Base-by-base conservation (phyloP, 352 stramenopile species). In the Phytophthora macrochlamydospora region DNA sequence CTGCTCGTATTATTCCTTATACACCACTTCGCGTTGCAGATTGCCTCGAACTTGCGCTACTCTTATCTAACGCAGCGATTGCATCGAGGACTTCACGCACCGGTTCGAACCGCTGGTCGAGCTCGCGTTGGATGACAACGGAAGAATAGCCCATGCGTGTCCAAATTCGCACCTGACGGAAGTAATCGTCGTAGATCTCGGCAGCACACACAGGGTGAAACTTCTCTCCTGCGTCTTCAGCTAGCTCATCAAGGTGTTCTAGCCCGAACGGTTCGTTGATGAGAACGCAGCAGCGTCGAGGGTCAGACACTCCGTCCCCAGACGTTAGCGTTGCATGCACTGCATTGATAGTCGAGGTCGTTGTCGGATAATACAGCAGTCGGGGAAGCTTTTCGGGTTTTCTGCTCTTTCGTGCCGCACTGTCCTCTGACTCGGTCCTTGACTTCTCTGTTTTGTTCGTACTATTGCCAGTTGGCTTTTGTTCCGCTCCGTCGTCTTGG, bases 121-220 rank as follows among this genome's bases (percentile, higher is more conserved):
- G 65, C 51, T 90, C 79, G 18, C 60, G 62, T 54, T 89, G 77
- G 42, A 90, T 90, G 5, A 75, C 66, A 14, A 66, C 54, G 2
- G 81, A 53, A 24, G 79, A 82, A 60, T 90, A 69, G 32, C 81
- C 77, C 81, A 90, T 89, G 46, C 81, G 81, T 29, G 79, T 89
- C 81, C 79, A 90, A 46, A 90, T 85, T 32, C 81, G 75, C 14
- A 89, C 79, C 49, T 90, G 78, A n/a, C 76, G 79, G 62, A 87
- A 90, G 67, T 87, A 87, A 48, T 89, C 81, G 55, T 90, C 81
- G 60, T 90, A 87, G 58, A 89, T 83, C 58, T 87, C 76, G 29
- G 81, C 81, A n/a, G 79, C 78, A 42, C 81, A 90, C 40, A 90
- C 81, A 28, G 81, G 78, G 42, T 82, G 63, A 56, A 89, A 89